A percentile compares a stretch with the other conserved stretches of the same genome.
phyloP scores from a whole-genome alignment of 2,329 filamentous ascomycete genomes.

The Aspergillus novoparasiticus region DNA sequence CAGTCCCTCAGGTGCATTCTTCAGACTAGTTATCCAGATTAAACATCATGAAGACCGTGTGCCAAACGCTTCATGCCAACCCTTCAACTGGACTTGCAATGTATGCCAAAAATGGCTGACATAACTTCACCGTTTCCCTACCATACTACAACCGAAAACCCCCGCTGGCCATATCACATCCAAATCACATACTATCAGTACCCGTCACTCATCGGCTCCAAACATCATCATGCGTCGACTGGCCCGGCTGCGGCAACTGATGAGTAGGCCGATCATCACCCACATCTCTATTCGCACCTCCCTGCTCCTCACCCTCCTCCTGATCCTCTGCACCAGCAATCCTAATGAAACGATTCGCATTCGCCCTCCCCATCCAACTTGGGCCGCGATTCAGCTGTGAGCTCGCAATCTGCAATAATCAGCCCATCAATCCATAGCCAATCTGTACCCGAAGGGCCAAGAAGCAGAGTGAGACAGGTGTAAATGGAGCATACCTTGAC shows the following conservation, averaged over 20 bases:
- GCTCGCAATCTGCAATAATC: background rate
- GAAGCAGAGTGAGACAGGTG: background rate
- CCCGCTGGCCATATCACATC: background rate
- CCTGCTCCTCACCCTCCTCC: background rate
- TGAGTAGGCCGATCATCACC: constrained; percentile 5
- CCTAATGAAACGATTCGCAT: background rate
- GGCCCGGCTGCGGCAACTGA: background rate
- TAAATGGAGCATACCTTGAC: constrained; percentile 21
- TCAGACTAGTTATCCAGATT: too few relatives aligned
- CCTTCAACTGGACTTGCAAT: background rate
- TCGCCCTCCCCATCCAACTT: background rate
- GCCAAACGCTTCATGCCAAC: background rate
- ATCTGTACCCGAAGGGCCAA: background rate
- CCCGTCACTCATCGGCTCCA: background rate
- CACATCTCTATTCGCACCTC: background rate
- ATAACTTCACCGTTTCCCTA: background rate
- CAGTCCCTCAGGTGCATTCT: too few relatives aligned
- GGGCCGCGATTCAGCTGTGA: background rate
- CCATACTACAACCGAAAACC: background rate
- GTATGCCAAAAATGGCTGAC: background rate
- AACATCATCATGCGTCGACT: background rate
- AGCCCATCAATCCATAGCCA: background rate
- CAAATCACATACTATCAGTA: background rate
- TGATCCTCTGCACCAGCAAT: background rate
- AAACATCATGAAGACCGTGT: too few relatives aligned